Conservation (phyloP, 495 filamentous ascomycete genomes). For the Podospora tetraspora region DNA sequence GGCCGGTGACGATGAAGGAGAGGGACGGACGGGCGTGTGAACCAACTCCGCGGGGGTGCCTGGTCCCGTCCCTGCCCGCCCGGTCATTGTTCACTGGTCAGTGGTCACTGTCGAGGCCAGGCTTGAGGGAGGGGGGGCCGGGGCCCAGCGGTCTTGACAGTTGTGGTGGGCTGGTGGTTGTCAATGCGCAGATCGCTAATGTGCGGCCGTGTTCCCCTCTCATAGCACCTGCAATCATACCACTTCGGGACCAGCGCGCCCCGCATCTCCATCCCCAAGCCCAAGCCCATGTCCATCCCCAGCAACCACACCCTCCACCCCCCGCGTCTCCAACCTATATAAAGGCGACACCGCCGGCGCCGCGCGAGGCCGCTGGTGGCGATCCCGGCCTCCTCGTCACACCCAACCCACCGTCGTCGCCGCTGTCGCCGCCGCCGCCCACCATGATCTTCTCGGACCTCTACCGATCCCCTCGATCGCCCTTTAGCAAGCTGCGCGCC, state of each 20-base stretch:
- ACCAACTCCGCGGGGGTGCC: not conserved
- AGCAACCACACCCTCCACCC: constrained; percentile 3
- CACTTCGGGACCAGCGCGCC: constrained; percentile 23
- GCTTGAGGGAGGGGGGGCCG: constrained; percentile 1
- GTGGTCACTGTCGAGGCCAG: not conserved
- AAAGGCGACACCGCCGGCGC: constrained; percentile 18
- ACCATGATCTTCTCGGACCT: constrained; percentile 38
- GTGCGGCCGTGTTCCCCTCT: constrained; percentile 10
- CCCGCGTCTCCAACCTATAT: constrained; percentile 19
- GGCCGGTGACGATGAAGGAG: not conserved
- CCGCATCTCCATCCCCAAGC: constrained; percentile 20
- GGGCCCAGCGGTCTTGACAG: constrained; percentile 5
- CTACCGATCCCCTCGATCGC: constrained; percentile 34
- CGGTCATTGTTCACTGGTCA: not conserved
- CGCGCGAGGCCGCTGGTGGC: constrained; percentile 23
- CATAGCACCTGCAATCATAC: constrained; percentile 21
- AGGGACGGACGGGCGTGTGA: not conserved
- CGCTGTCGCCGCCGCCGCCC: constrained; percentile 1
- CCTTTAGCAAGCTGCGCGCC: constrained; percentile 38
- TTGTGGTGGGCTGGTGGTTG: constrained; percentile 10
- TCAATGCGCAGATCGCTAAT: constrained; percentile 29
- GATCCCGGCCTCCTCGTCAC: constrained; percentile 8
- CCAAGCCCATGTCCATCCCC: constrained; percentile 3
- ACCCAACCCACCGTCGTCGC: not conserved
- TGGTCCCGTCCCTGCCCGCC: not conserved